Percentiles rank a stretch among this genome's conserved stretches.
Evolutionary conservation across 1,139 yeast species (phyloP).

Genomic region (Kurtzmaniella quercitrusa): DNA sequence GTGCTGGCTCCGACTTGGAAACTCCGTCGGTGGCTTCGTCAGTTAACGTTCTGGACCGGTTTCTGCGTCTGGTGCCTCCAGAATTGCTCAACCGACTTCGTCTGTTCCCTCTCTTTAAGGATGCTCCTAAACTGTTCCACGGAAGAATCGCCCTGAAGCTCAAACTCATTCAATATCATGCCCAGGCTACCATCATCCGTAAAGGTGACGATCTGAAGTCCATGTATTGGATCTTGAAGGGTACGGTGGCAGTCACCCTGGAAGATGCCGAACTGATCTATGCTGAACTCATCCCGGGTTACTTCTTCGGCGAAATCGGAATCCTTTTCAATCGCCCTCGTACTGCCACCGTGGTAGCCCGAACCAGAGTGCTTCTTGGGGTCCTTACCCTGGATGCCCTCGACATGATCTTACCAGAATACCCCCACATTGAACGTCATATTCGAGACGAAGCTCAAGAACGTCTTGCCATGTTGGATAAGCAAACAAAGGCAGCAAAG

Average conservation of each 20-base stretch:
- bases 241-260: constrained; percentile 68
- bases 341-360: constrained; percentile 76
- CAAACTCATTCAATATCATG: constrained; percentile 55
- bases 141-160: constrained; percentile 55
- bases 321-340: constrained; percentile 70
- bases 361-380: constrained; percentile 61
- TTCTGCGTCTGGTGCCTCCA: constrained; percentile 33
- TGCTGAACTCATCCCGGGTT: constrained; percentile 66
- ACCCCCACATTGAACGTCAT: constrained; percentile 61
- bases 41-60: background rate
- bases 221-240: constrained; percentile 77
- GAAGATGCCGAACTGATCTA: constrained; percentile 72
- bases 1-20: background rate
- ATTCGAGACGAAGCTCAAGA: constrained; percentile 79
- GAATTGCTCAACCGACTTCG: constrained; percentile 50
- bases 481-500: constrained; percentile 36
- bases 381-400: constrained; percentile 64
- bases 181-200: constrained; percentile 65
- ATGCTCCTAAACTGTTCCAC: constrained; percentile 64
- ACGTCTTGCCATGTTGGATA: constrained; percentile 64
- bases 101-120: constrained; percentile 57
- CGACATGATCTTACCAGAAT: constrained; percentile 53
- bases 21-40: background rate
- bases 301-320: constrained; percentile 77
- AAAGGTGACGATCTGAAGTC: constrained; percentile 73